These are phyloP conservation scores for Gossypium longicalyx DNA, from an alignment of 345 rosid species.

Conservation along the genomic window DNA sequence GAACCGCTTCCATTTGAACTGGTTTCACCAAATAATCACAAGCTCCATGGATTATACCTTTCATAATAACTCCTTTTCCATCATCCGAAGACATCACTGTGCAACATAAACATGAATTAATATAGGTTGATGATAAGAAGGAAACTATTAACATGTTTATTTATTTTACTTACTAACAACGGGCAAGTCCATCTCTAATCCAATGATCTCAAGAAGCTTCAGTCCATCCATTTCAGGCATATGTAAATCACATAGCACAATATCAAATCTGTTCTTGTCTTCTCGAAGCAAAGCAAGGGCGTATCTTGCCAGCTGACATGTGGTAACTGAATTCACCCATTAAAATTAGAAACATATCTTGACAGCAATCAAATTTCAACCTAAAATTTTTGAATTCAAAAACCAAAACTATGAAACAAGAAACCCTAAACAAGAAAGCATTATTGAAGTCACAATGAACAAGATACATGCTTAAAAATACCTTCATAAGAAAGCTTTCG, in stretches of 20 bases:
- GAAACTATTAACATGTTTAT: neutral
- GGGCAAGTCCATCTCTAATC: conserved; percentile 21
- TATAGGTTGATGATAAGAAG: neutral
- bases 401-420: too few species aligned
- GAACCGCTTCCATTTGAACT: conserved; percentile 15
- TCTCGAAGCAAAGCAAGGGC: conserved; percentile 29
- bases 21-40: conserved; percentile 35
- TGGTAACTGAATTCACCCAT: conserved; percentile 22
- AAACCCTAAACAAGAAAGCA: too few species aligned
- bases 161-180: conserved; percentile 25
- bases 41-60: conserved; percentile 26
- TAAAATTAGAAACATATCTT: neutral
- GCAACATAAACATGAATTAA: neutral
- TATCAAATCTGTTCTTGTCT: conserved; percentile 25
- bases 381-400: too few species aligned
- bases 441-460: neutral
- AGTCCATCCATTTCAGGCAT: conserved; percentile 36
- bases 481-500: neutral
- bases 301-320: conserved; percentile 17
- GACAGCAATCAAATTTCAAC: neutral
- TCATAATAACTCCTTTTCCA: conserved; percentile 9
- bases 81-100: conserved; percentile 33
- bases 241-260: conserved; percentile 24
- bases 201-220: conserved; percentile 24
- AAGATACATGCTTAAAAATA: neutral